These are phyloP conservation scores for Mycosphaerelloides madeirae DNA, from an alignment of 2,329 filamentous ascomycete species.

Conservation along the genomic window DNA sequence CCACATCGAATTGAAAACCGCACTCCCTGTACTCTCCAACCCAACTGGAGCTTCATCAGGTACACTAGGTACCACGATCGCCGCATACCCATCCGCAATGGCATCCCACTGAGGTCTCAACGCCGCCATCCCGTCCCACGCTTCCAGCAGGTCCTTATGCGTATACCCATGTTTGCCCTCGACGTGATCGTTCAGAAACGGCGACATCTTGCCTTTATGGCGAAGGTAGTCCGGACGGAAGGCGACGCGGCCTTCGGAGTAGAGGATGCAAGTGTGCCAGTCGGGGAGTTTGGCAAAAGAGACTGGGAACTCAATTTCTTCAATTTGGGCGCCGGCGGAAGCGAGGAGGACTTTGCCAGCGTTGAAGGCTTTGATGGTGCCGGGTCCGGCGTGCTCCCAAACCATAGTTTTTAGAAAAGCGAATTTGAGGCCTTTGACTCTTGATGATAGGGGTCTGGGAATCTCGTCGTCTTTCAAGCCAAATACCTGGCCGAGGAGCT, in stretches of 20 bases:
- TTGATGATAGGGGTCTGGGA: constrained; percentile 18
- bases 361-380: constrained; percentile 34
- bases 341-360: constrained; percentile 33
- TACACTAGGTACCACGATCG: constrained; percentile 55
- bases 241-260: constrained; percentile 49
- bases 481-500: constrained; percentile 53
- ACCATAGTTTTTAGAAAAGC: constrained; percentile 52
- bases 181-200: constrained; percentile 45
- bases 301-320: constrained; percentile 51
- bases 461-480: constrained; percentile 49
- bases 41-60: constrained; percentile 58
- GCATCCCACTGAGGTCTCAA: constrained; percentile 55
- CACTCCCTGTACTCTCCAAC: constrained; percentile 50
- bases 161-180: constrained; percentile 45
- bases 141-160: constrained; percentile 47
- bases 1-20: constrained; percentile 36
- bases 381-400: constrained; percentile 43
- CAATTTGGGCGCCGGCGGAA: constrained; percentile 50
- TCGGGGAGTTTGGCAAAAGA: constrained; percentile 47
- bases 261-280: constrained; percentile 52
- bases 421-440: constrained; percentile 49
- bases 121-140: constrained; percentile 53
- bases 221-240: constrained; percentile 53
- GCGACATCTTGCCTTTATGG: constrained; percentile 45
- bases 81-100: constrained; percentile 49